Conservation (phyloP, 2,329 filamentous ascomycete species). For the Metarhizium guizhouense region DNA sequence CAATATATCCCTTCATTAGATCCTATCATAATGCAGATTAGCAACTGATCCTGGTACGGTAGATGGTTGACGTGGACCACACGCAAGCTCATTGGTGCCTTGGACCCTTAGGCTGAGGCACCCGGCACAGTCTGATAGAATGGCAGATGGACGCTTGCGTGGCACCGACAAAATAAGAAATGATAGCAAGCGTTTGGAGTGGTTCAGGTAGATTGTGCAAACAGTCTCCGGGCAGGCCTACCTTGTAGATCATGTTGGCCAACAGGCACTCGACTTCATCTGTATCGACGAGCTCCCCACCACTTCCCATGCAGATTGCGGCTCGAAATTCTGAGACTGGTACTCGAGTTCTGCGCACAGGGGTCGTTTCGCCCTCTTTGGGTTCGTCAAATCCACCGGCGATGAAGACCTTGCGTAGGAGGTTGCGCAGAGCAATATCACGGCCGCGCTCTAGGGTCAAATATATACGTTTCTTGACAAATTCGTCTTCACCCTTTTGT, state of each 20-base stretch:
- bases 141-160: background rate
- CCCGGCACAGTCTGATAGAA: background rate
- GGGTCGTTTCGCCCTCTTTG: constrained; percentile 57
- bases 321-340: constrained; percentile 77
- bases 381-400: constrained; percentile 71
- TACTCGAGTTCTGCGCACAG: constrained; percentile 65
- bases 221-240: constrained; percentile 28
- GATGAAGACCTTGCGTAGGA: constrained; percentile 85
- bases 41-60: constrained; percentile 21
- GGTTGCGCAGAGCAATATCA: constrained; percentile 84
- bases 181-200: background rate
- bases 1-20: constrained; percentile 97
- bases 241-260: constrained; percentile 98
- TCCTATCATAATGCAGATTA: constrained; percentile 44
- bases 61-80: background rate
- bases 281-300: constrained; percentile 58
- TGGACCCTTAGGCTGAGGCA: too few species aligned
- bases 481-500: constrained; percentile 76
- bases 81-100: background rate
- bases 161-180: too few species aligned
- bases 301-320: constrained; percentile 67
- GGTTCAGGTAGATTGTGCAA: background rate
- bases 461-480: constrained; percentile 89
- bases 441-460: constrained; percentile 86
- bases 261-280: constrained; percentile 95